Base-by-base conservation (phyloP, 192 early-diverging fungal species). In the Coemansia sp. region DNA sequence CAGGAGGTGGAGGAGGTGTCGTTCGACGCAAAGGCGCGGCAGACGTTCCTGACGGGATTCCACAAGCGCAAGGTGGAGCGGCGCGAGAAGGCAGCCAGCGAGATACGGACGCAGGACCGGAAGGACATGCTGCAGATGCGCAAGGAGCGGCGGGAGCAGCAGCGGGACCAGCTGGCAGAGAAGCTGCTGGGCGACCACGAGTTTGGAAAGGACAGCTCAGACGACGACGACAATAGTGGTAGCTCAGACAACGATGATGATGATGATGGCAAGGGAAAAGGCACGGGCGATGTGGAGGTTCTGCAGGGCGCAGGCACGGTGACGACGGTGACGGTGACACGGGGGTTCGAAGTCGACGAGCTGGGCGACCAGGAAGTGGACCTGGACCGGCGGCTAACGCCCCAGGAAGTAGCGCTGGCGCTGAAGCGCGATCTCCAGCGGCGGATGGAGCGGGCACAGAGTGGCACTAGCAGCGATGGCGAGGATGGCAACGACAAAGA, bases 41-140 rank as follows among this genome's bases (percentile, higher is more conserved):
- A 86, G 18, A 82, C 87, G 25, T 91, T 84, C 47, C 69, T 91
- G 38, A 91, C 88, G 4, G 88, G 89, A 21, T 91, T 91, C 64
- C 87, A 88, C 60, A 91, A 91, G 62, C 84, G 89, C 58, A 91
- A 91, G 49, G 68, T 86, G 2, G 83, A 91, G 56, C 81, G 88
- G 40, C 83, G 83, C 45, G 84, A 84, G 31, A 80, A 80, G 10
- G 87, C 89, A 3, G 63, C 62, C 5, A 40, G 62, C 0, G 50
- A 47, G 54, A 83, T 80, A 12, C 77, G 83, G 51, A 79, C 83
- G 48, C 81, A 81, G 23, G 82, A 82, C 38, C 79, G 86, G 4
- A 67, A 85, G 33, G 82, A 83, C 45, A 70, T 71, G 24, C 71
- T 84, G 54, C 82, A 79, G 38, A 69, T 77, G 72, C 52, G 71